phyloP scores from a whole-genome alignment of 2,329 filamentous ascomycete species.

The Cercospora berteroae region DNA sequence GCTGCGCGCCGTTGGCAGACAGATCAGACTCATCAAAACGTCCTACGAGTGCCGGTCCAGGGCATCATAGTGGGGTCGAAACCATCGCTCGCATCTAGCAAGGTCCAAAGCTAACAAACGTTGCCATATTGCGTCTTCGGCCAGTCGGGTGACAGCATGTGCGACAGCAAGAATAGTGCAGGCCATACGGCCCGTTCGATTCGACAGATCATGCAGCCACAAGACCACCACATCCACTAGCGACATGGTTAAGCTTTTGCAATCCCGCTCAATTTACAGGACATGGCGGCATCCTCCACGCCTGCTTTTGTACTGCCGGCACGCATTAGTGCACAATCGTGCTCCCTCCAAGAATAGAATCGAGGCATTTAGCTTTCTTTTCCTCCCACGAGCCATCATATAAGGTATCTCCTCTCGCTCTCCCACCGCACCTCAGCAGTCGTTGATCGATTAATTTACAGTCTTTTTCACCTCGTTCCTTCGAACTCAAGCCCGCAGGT shows the following conservation, averaged over 20 bases:
- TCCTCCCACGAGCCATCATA: conserved; percentile 44
- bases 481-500: conserved; percentile 46
- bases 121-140: conserved; percentile 23
- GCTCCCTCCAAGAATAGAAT: conserved; percentile 50
- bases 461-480: conserved; percentile 39
- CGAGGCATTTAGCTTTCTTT: conserved; percentile 40
- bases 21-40: conserved; percentile 19
- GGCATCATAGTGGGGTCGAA: conserved; percentile 14
- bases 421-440: conserved; percentile 40
- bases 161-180: conserved; percentile 29
- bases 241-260: conserved; percentile 21
- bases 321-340: conserved; percentile 18
- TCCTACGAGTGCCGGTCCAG: conserved; percentile 20
- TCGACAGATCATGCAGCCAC: conserved; percentile 32
- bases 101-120: conserved; percentile 19
- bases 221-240: conserved; percentile 27
- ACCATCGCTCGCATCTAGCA: conserved; percentile 15
- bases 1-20: conserved; percentile 16
- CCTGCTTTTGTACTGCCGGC: conserved; percentile 13
- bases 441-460: conserved; percentile 50
- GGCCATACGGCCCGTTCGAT: conserved; percentile 25
- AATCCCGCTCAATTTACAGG: conserved; percentile 28
- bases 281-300: conserved; percentile 28
- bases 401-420: conserved; percentile 45
- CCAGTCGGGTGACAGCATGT: conserved; percentile 26